phyloP scores from a whole-genome alignment of 148 eudicot species.

The Polygonum maritimum region DNA sequence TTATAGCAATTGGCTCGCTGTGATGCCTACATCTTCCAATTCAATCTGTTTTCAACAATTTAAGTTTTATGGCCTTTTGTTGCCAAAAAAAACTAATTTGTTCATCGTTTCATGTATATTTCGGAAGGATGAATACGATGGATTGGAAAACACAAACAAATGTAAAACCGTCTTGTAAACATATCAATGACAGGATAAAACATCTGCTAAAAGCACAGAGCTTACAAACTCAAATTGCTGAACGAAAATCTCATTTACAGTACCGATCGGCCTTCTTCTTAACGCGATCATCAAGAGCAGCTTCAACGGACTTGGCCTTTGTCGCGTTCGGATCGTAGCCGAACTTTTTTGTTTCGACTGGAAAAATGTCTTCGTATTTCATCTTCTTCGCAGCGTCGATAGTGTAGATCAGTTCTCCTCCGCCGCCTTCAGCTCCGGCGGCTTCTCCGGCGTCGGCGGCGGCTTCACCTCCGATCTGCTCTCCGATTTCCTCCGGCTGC shows the following conservation, averaged over 20 bases:
- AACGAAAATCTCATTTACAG: slow-evolving; percentile 41
- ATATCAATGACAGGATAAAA: background rate
- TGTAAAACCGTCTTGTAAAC: too few species aligned
- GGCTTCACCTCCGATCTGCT: slow-evolving; percentile 15
- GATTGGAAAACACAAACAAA: background rate
- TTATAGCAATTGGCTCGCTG: slow-evolving; percentile 9
- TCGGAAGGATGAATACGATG: too few species aligned
- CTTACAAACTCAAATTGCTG: slow-evolving; percentile 2
- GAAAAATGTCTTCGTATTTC: slow-evolving; percentile 87
- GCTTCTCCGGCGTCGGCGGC: background rate
- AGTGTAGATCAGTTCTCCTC: slow-evolving; percentile 45
- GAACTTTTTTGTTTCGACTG: slow-evolving; percentile 80
- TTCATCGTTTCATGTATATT: too few species aligned
- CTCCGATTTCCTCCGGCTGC: slow-evolving; percentile 7
- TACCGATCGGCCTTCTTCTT: slow-evolving; percentile 97
- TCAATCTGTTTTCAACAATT: background rate
- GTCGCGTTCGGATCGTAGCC: slow-evolving; percentile 58
- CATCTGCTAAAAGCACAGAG: background rate
- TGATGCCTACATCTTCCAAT: background rate
- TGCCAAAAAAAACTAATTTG: background rate
- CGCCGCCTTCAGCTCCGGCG: background rate
- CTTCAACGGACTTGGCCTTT: slow-evolving; percentile 45
- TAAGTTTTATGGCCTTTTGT: background rate
- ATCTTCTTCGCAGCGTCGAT: slow-evolving; percentile 77
- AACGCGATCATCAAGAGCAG: slow-evolving; percentile 86